Evolutionary conservation across 768 basidiomycete species (phyloP), one percentile per base, ranked within the genome.

Genomic region (Crucibulum laeve): DNA sequence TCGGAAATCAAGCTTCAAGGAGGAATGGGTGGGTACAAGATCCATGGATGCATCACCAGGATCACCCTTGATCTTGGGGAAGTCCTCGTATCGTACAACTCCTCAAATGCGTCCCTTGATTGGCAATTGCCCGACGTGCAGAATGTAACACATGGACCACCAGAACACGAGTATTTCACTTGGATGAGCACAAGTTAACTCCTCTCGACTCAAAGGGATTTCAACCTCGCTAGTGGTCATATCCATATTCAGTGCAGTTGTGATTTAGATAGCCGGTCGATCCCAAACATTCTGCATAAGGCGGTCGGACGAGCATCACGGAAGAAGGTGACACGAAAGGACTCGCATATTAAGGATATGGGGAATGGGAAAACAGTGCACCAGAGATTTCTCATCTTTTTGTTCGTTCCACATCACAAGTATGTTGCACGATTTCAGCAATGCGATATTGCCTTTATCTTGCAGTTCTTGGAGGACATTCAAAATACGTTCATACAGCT

Each of bases 321-420:
- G 36, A 34, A n/a, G n/a, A n/a, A n/a, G n/a, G n/a, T n/a, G n/a
- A n/a, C n/a, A n/a, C n/a, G n/a, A n/a, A n/a, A 35, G 7, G 6
- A 51, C 80, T 62, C 54, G 87, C 89, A 87, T 65, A 59, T 71
- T 70, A 53, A 93, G 87, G 21, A 91, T 70, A 13, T 91, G 79
- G 22, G 84, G 77, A 35, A 92, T 63, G 4, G 88, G 90, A 56
- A 77, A 80, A 57, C 89, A 92, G 26, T 78, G 73, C 36, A 79
- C 56, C 39, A 61, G 51, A 4, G 56, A 59, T 5, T 40, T 52
- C 11, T 63, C 64, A 13, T 52, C n/a, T 19, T 23, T 33, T 28
- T 32, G 49, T 55, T 13, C 49, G 53, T 46, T 73, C 65, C 34
- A 62, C 53, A 35, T 74, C 64, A 58, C 88, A 92, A 21, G 67